phyloP scores from a whole-genome alignment of 2,329 filamentous ascomycete genomes.

The Sporothrix schenckii region DNA sequence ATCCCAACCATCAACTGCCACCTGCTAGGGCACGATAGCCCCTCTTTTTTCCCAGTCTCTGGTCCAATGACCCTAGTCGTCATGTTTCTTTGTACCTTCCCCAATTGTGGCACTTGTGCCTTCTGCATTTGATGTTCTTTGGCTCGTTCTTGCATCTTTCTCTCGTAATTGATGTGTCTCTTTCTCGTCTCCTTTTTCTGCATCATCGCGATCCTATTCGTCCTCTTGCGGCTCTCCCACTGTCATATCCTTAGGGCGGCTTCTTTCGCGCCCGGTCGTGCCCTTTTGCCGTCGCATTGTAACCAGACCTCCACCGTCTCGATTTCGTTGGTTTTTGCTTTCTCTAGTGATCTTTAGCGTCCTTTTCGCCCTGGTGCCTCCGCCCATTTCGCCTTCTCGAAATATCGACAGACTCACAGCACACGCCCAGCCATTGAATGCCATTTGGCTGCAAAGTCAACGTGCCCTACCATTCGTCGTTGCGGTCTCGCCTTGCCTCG shows the following conservation, averaged over 20 bases:
- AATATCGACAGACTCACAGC: neutral
- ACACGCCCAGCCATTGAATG: slow-evolving; percentile 16
- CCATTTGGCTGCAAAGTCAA: neutral
- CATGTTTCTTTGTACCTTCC: slow-evolving; percentile 14
- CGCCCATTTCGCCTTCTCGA: slow-evolving; percentile 16
- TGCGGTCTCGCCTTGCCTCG: neutral
- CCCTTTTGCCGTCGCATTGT: neutral
- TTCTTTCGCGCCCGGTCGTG: neutral
- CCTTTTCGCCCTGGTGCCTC: slow-evolving; percentile 22
- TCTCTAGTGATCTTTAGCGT: slow-evolving; percentile 14
- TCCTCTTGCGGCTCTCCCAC: neutral
- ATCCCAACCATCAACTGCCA: slow-evolving; percentile 16
- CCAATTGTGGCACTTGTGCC: neutral
- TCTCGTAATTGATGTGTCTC: slow-evolving; percentile 8
- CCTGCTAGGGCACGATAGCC: slow-evolving; percentile 6
- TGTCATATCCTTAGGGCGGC: neutral
- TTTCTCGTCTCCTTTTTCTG: neutral
- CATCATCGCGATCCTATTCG: slow-evolving; percentile 18
- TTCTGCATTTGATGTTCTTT: slow-evolving; percentile 1
- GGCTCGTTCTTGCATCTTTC: slow-evolving; percentile 5
- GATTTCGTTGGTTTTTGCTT: neutral
- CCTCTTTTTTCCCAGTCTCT: slow-evolving; percentile 25
- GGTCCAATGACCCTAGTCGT: slow-evolving; percentile 26
- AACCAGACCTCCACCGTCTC: neutral
- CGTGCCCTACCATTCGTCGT: neutral